Evolutionary conservation across 345 rosid species (phyloP).

Genomic region (Jatropha curcas): DNA sequence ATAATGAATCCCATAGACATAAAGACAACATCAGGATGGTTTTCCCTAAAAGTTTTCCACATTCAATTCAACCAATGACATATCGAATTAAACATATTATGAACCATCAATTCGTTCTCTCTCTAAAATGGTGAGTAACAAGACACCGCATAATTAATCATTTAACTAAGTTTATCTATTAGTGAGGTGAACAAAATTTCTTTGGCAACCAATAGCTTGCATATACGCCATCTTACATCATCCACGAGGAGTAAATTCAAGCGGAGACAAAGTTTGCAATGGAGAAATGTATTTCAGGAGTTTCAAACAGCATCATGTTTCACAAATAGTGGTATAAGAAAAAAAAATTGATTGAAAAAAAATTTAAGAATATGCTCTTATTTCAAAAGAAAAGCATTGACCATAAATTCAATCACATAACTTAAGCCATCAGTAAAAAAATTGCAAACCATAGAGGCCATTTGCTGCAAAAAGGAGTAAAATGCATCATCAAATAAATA

Average conservation of each 20-base stretch:
- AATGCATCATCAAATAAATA: neutral
- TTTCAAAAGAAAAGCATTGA: neutral
- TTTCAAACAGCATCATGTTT: neutral
- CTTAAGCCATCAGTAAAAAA: neutral
- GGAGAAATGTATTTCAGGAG: neutral
- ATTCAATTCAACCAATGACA: neutral
- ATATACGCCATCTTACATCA: neutral
- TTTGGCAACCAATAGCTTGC: neutral
- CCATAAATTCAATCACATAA: neutral
- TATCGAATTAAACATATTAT: neutral
- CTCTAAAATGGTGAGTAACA: no score
- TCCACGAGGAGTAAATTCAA: neutral
- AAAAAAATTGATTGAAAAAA: no score
- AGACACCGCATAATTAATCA: neutral
- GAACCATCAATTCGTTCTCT: neutral
- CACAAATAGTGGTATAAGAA: neutral
- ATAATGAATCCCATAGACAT: slow-evolving; percentile 19
- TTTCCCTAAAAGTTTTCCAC: slow-evolving; percentile 11
- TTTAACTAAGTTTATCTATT: neutral
- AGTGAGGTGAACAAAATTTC: neutral
- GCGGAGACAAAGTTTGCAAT: neutral
- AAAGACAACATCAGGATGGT: slow-evolving; percentile 21
- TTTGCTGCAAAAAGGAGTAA: neutral
- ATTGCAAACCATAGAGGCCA: neutral
- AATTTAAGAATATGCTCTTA: neutral